phyloP scores from a whole-genome alignment of 2,329 filamentous ascomycete genomes.

The Penicillium thymicola region DNA sequence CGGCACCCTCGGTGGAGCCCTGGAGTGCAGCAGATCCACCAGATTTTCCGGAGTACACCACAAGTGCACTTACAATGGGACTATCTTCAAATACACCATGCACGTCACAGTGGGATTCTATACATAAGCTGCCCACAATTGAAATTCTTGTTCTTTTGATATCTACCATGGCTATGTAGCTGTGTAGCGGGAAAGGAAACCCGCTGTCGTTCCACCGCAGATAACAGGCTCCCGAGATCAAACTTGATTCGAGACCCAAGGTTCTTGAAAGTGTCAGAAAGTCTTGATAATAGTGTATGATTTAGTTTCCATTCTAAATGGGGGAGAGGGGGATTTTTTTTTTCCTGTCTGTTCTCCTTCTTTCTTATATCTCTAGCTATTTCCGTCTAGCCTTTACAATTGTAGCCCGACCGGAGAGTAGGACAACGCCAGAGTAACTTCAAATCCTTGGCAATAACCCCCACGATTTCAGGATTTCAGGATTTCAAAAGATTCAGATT shows the following conservation, averaged over 20 bases:
- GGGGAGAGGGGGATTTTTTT: background rate
- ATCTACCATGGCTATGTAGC: background rate
- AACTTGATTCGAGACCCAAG: background rate
- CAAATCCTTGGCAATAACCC: background rate
- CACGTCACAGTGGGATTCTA: slow-evolving; percentile 21
- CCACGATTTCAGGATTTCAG: background rate
- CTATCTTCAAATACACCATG: slow-evolving; percentile 16
- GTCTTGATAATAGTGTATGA: slow-evolving; percentile 3
- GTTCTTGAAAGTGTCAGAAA: background rate
- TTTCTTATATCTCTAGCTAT: background rate
- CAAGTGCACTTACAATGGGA: slow-evolving; percentile 5
- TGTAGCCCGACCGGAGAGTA: background rate
- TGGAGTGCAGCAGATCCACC: slow-evolving; percentile 13
- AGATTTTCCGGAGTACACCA: slow-evolving; percentile 19
- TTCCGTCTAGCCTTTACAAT: background rate
- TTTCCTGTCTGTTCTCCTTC: too few relatives aligned
- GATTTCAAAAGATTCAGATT: background rate
- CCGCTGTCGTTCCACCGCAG: background rate
- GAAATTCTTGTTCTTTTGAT: background rate
- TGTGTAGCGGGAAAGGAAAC: slow-evolving; percentile 1
- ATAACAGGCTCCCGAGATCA: background rate
- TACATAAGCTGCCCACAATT: background rate
- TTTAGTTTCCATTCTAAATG: background rate
- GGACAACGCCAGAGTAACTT: background rate
- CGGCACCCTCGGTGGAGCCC: slow-evolving; percentile 16